Evolutionary conservation across 2,329 filamentous ascomycete species (phyloP).

Genomic region (Xylaria multiplex): DNA sequence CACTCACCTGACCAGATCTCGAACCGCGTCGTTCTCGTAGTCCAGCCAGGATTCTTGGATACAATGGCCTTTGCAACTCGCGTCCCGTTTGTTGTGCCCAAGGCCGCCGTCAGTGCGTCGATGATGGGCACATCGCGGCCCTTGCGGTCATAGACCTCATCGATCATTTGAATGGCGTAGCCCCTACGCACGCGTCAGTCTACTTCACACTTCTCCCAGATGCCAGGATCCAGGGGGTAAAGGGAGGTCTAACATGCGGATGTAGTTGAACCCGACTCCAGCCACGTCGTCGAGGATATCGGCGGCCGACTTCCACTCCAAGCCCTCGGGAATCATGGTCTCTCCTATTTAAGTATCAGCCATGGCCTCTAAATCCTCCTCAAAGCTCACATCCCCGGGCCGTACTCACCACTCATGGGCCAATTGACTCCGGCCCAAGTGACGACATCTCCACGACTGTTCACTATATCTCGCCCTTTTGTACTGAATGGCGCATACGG

Average conservation of each 20-base stretch:
- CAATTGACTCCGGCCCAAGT: conserved; percentile 53
- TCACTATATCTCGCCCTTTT: conserved; percentile 52
- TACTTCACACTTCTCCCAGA: background rate
- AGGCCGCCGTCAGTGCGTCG: conserved; percentile 52
- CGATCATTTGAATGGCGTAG: conserved; percentile 67
- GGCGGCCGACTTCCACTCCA: conserved; percentile 62
- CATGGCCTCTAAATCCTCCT: background rate
- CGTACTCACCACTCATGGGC: conserved; percentile 50
- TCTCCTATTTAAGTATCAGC: conserved; percentile 50
- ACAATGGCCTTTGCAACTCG: conserved; percentile 58
- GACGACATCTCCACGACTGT: conserved; percentile 50
- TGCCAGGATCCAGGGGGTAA: background rate
- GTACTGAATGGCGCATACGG: conserved; percentile 55
- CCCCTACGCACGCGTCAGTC: conserved; percentile 48
- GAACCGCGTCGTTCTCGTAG: conserved; percentile 58
- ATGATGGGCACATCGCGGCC: conserved; percentile 54
- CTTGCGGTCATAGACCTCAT: conserved; percentile 55
- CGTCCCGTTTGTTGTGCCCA: conserved; percentile 60
- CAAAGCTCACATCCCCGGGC: background rate
- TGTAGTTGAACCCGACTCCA: conserved; percentile 64
- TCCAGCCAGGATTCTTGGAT: conserved; percentile 61
- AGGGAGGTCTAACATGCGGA: conserved; percentile 55
- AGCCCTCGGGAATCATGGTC: conserved; percentile 65
- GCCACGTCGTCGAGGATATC: conserved; percentile 60
- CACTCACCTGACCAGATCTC: conserved; percentile 50